Percentiles rank a stretch among this genome's conserved stretches.
Conservation (phyloP, 331 rosid species). For the Phaseolus coccineus region DNA sequence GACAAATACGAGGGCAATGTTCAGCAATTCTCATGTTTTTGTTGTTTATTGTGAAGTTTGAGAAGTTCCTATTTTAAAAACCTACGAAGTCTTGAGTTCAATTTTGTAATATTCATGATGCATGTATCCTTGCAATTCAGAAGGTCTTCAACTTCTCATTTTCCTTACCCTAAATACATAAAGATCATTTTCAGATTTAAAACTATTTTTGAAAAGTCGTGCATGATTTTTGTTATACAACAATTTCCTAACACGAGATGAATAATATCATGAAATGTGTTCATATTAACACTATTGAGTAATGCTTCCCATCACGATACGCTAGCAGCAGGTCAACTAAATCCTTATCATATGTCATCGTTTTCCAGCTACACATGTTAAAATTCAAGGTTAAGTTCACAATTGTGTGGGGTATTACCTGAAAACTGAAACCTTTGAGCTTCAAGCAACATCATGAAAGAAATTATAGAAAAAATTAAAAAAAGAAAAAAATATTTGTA, state of each 20-base stretch:
- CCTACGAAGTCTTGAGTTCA: background rate
- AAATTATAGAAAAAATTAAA: too few relatives aligned
- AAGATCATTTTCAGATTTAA: background rate
- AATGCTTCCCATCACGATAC: constrained; percentile 5
- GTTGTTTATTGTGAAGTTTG: background rate
- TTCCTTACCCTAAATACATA: background rate
- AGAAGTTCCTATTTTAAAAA: constrained; percentile 17
- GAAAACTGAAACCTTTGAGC: too few relatives aligned
- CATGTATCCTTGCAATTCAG: background rate
- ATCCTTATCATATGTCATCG: background rate
- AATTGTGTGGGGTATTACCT: too few relatives aligned
- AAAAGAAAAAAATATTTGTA: too few relatives aligned
- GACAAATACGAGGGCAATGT: background rate
- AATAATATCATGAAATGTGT: background rate
- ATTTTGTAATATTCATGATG: background rate
- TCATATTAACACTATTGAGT: background rate
- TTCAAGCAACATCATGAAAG: too few relatives aligned
- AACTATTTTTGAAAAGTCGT: background rate
- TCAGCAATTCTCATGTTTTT: background rate
- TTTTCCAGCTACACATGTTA: background rate
- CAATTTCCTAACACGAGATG: constrained; percentile 4
- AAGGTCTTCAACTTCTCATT: constrained; percentile 2
- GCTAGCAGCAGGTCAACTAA: background rate
- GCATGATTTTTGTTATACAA: background rate
- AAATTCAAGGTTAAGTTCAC: too few relatives aligned